phyloP scores from a whole-genome alignment of 1,139 yeast genomes.

The Kurtzmaniella quercitrusa region DNA sequence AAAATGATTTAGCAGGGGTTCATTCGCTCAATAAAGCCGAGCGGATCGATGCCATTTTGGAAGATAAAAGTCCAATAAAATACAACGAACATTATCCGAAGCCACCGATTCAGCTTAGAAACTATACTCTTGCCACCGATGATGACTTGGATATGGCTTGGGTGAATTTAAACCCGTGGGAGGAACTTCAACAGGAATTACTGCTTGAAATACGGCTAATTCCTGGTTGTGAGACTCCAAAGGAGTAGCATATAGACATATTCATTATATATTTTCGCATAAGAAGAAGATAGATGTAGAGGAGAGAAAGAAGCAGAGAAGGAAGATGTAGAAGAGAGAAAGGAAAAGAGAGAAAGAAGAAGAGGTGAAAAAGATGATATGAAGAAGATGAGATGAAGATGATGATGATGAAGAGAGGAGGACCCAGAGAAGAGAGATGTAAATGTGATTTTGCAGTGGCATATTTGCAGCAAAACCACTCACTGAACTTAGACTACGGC shows the following conservation, averaged over 20 bases:
- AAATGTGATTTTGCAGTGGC: no score
- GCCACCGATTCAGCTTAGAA: slow-evolving; percentile 37
- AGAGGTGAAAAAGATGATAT: no score
- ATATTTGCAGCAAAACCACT: no score
- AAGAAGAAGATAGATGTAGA: neutral
- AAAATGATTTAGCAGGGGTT: slow-evolving; percentile 25
- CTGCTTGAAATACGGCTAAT: slow-evolving; percentile 42
- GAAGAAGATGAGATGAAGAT: no score
- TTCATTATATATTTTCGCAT: neutral
- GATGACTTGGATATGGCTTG: slow-evolving; percentile 45
- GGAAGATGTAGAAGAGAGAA: no score
- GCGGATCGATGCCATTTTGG: slow-evolving; percentile 33
- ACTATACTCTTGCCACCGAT: slow-evolving; percentile 32
- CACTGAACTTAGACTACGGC: no score
- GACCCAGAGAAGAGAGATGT: no score
- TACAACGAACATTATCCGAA: slow-evolving; percentile 25
- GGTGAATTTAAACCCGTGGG: slow-evolving; percentile 52
- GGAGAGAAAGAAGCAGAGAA: no score
- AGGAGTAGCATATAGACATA: slow-evolving; percentile 1
- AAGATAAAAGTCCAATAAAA: slow-evolving; percentile 24
- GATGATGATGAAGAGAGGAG: no score
- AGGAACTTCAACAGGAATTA: slow-evolving; percentile 41
- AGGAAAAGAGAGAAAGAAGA: no score
- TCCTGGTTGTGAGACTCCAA: slow-evolving; percentile 25
- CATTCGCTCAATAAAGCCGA: slow-evolving; percentile 35